phyloP scores from a whole-genome alignment of 148 eudicot genomes.

The Polygonum maritimum region DNA sequence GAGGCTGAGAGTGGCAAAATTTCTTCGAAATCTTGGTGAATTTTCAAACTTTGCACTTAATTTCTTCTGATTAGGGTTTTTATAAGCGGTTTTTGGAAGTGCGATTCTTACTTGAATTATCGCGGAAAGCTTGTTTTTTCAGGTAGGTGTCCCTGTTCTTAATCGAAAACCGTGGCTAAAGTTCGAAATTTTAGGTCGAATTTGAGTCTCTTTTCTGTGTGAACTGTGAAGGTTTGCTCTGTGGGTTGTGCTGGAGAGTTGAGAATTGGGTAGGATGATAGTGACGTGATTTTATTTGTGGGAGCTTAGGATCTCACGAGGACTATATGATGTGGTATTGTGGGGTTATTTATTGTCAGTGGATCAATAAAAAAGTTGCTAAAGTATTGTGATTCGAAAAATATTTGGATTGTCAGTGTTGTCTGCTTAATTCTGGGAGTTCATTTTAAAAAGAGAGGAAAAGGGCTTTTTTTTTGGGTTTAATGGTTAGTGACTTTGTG shows the following conservation, averaged over 20 bases:
- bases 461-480: not conserved
- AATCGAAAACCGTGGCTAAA: not conserved
- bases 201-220: not conserved
- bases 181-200: not conserved
- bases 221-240: not conserved
- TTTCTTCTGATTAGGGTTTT: slow-evolving; percentile 6
- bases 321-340: not conserved
- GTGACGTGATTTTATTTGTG: not conserved
- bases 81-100: not conserved
- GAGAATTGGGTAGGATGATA: not conserved
- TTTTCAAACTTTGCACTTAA: not conserved
- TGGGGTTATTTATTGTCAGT: not conserved
- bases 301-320: not conserved
- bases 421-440: slow-evolving; percentile 7
- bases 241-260: not conserved
- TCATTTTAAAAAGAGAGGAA: not conserved
- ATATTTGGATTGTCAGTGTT: slow-evolving; percentile 5
- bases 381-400: not conserved
- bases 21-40: not conserved
- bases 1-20: not conserved
- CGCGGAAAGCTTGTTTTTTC: not conserved
- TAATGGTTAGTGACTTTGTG: not conserved
- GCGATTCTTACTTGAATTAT: not conserved
- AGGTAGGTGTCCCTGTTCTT: not conserved
- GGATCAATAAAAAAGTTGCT: not conserved